These are phyloP conservation scores for Albifimbria verrucaria DNA, from an alignment of 2,329 filamentous ascomycete species.

Conservation along the genomic window DNA sequence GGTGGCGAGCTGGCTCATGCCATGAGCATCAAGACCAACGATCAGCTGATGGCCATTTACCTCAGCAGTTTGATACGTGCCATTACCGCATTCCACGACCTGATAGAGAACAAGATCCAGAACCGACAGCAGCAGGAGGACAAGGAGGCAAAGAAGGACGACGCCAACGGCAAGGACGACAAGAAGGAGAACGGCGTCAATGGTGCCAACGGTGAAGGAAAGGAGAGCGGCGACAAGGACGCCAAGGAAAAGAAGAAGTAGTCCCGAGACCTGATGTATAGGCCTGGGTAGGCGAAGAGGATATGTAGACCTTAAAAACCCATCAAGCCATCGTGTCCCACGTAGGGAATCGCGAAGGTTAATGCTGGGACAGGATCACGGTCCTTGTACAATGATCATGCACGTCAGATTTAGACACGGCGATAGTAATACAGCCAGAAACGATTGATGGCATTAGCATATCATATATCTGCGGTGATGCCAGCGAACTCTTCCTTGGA, in stretches of 20 bases:
- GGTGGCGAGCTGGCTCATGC: slow-evolving; percentile 89
- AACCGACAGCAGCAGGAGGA: slow-evolving; percentile 97
- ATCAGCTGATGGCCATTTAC: slow-evolving; percentile 98
- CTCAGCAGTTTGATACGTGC: slow-evolving; percentile 89
- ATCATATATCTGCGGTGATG: slow-evolving; percentile 48
- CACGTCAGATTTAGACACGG: slow-evolving; percentile 22
- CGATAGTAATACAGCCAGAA: slow-evolving; percentile 16
- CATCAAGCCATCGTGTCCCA: not conserved
- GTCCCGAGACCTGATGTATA: slow-evolving; percentile 11
- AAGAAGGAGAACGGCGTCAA: slow-evolving; percentile 49
- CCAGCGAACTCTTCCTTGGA: slow-evolving; percentile 69
- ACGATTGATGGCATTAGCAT: slow-evolving; percentile 4
- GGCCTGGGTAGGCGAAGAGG: slow-evolving; percentile 1
- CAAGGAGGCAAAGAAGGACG: slow-evolving; percentile 82
- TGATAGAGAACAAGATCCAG: slow-evolving; percentile 99
- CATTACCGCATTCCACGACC: slow-evolving; percentile 97
- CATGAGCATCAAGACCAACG: slow-evolving; percentile 99
- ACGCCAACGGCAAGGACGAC: slow-evolving; percentile 56
- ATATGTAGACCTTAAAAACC: not conserved
- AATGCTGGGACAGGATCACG: not conserved
- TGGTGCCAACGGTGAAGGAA: slow-evolving; percentile 40
- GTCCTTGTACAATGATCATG: slow-evolving; percentile 26
- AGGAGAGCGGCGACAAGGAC: slow-evolving; percentile 48
- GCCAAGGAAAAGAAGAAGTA: slow-evolving; percentile 52
- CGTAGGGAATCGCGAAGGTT: not conserved